These are phyloP conservation scores for Aureobasidium sp. DNA, from an alignment of 2,329 filamentous ascomycete genomes.

Conservation along the genomic window DNA sequence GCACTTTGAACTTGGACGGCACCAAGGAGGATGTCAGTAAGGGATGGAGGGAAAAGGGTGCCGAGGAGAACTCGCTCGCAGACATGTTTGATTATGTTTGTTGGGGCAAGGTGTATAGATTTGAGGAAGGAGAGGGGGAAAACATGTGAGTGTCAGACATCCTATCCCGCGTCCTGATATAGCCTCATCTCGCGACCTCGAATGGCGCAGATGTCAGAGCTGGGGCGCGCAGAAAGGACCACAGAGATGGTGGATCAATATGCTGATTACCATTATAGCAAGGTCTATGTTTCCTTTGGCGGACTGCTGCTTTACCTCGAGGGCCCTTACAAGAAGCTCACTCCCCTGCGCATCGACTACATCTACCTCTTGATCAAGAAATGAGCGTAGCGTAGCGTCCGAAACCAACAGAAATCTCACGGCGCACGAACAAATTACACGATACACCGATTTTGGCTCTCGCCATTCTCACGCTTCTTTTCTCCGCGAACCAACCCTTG, in stretches of 20 bases:
- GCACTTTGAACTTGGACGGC: constrained; percentile 80
- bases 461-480: no score
- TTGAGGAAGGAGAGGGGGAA: constrained; percentile 75
- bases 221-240: no score
- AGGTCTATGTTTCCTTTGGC: constrained; percentile 90
- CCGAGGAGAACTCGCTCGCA: constrained; percentile 52
- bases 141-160: constrained; percentile 47
- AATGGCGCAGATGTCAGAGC: no score
- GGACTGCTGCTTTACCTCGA: constrained; percentile 85
- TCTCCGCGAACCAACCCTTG: no score
- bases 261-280: constrained; percentile 31
- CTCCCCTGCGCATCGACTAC: constrained; percentile 83
- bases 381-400: constrained; percentile 36
- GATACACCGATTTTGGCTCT: no score
- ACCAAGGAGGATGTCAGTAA: constrained; percentile 45
- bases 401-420: not conserved
- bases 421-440: not conserved
- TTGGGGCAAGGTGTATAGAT: constrained; percentile 82
- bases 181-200: no score
- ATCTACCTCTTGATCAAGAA: constrained; percentile 93
- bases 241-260: no score
- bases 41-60: constrained; percentile 64
- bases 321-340: constrained; percentile 93
- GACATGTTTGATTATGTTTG: constrained; percentile 85
- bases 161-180: no score